Conservation (phyloP, 23 red algal species). For the Gracilariopsis chorda region DNA sequence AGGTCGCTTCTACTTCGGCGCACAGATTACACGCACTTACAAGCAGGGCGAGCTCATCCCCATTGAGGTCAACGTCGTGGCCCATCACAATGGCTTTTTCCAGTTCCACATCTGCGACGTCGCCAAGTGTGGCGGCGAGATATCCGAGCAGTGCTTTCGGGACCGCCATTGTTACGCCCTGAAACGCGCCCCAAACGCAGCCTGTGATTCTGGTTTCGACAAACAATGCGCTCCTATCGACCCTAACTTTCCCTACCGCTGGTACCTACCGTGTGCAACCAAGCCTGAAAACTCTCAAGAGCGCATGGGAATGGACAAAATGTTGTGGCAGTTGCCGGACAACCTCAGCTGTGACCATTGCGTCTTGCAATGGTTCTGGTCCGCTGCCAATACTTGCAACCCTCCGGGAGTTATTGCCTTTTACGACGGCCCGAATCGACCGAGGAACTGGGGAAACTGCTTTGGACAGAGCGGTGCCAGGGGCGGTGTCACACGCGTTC, state of each 20-base stretch:
- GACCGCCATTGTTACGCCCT: conserved; percentile 34
- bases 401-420: conserved; percentile 55
- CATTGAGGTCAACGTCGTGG: conserved; percentile 41
- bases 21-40: conserved; percentile 6
- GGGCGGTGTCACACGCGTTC: conserved; percentile 43
- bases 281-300: conserved; percentile 2
- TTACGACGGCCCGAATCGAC: conserved; percentile 53
- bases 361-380: conserved; percentile 76
- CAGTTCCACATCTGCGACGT: conserved; percentile 70
- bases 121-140: conserved; percentile 56
- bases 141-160: conserved; percentile 32
- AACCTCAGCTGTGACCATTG: conserved; percentile 64
- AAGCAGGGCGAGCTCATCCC: conserved; percentile 19
- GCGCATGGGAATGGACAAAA: not conserved
- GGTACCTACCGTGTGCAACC: conserved; percentile 54
- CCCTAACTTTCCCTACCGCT: conserved; percentile 28
- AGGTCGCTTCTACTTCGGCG: conserved; percentile 49
- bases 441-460: conserved; percentile 25
- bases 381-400: conserved; percentile 59
- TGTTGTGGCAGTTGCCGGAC: conserved; percentile 24
- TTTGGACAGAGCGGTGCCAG: conserved; percentile 51
- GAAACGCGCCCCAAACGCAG: conserved; percentile 32
- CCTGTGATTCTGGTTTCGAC: conserved; percentile 41
- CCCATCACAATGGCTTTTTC: conserved; percentile 67
- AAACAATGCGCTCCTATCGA: conserved; percentile 52